Conservation (phyloP, 2,329 filamentous ascomycete species). For the Fusarium pseudograminearum region DNA sequence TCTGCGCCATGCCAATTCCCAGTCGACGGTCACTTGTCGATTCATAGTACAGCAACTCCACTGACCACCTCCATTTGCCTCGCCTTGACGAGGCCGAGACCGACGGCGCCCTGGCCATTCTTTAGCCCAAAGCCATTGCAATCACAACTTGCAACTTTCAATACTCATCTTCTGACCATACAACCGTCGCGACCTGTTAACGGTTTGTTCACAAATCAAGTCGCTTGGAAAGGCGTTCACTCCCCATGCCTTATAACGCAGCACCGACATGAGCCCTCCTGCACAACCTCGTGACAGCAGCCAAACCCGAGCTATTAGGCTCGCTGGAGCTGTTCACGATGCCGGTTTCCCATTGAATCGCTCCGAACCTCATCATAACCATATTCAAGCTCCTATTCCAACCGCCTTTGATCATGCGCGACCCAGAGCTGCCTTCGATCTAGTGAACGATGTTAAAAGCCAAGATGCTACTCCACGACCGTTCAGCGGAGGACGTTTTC, state of each 20-base stretch:
- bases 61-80: constrained; percentile 24
- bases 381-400: constrained; percentile 32
- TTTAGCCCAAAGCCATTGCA: constrained; percentile 15
- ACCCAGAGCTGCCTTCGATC: constrained; percentile 37
- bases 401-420: constrained; percentile 22
- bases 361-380: constrained; percentile 31
- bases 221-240: constrained; percentile 24
- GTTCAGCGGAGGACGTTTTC: constrained; percentile 50
- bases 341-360: constrained; percentile 33
- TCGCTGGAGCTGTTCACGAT: constrained; percentile 42
- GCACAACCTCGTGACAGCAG: constrained; percentile 49
- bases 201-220: constrained; percentile 7
- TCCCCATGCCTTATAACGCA: constrained; percentile 45
- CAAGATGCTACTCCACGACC: constrained; percentile 46
- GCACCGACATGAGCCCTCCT: constrained; percentile 51
- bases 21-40: constrained; percentile 38
- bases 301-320: constrained; percentile 47
- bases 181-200: background rate
- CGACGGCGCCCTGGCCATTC: constrained; percentile 17
- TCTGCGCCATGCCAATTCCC: constrained; percentile 43
- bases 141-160: constrained; percentile 26
- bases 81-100: constrained; percentile 32
- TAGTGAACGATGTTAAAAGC: constrained; percentile 28
- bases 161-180: constrained; percentile 3
- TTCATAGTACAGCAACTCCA: constrained; percentile 35